phyloP scores from a whole-genome alignment of 2,329 filamentous ascomycete genomes.

The Ceratocystiopsis sp. region DNA sequence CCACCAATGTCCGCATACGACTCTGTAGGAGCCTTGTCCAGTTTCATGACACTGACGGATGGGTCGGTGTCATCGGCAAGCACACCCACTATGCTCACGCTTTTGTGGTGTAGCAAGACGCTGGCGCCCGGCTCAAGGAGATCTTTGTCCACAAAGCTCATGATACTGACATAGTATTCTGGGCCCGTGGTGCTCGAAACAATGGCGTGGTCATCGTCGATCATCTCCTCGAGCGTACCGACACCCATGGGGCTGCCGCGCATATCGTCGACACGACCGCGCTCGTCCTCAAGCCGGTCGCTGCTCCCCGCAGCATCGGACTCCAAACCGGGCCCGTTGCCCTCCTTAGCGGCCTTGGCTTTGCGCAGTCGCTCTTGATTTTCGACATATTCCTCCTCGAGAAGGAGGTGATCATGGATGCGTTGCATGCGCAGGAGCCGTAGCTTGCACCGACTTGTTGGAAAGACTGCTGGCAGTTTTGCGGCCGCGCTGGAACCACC shows the following conservation, averaged over 20 bases:
- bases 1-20: slow-evolving; percentile 98
- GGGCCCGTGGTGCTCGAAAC: slow-evolving; percentile 94
- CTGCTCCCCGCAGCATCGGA: slow-evolving; percentile 40
- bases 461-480: slow-evolving; percentile 86
- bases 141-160: slow-evolving; percentile 99
- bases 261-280: slow-evolving; percentile 94
- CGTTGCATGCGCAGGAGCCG: slow-evolving; percentile 95
- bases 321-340: slow-evolving; percentile 46
- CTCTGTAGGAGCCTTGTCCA: slow-evolving; percentile 95
- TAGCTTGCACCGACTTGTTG: slow-evolving; percentile 93
- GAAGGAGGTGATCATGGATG: slow-evolving; percentile 88
- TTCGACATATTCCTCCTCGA: slow-evolving; percentile 97
- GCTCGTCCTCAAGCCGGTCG: slow-evolving; percentile 87
- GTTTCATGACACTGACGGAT: slow-evolving; percentile 94
- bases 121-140: slow-evolving; percentile 90
- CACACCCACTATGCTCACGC: slow-evolving; percentile 92
- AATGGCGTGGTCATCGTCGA: slow-evolving; percentile 97
- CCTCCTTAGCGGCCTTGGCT: slow-evolving; percentile 66
- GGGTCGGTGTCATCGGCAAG: slow-evolving; percentile 93
- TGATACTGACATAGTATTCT: slow-evolving; percentile 99
- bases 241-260: slow-evolving; percentile 97
- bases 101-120: slow-evolving; percentile 92
- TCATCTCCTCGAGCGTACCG: slow-evolving; percentile 93
- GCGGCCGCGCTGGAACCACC: slow-evolving; percentile 86
- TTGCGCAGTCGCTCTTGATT: slow-evolving; percentile 95